These are phyloP conservation scores for Lentinula sp. DNA, from an alignment of 768 basidiomycete genomes.

Conservation along the genomic window DNA sequence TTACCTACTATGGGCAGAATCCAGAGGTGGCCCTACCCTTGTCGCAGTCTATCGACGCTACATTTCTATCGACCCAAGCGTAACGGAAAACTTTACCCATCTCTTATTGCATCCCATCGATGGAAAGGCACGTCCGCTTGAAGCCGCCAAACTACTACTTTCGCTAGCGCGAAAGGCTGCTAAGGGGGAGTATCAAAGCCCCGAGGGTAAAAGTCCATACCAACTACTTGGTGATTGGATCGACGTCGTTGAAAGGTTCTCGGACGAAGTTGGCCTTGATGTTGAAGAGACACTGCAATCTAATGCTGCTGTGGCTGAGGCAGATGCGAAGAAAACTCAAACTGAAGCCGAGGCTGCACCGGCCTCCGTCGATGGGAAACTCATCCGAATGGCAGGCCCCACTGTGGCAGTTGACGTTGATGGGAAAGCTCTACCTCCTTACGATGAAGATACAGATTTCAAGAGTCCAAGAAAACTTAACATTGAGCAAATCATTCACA, in stretches of 20 bases:
- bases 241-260: slow-evolving; percentile 81
- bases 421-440: slow-evolving; percentile 42
- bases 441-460: slow-evolving; percentile 85
- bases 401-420: slow-evolving; percentile 47
- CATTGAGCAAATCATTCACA: slow-evolving; percentile 77
- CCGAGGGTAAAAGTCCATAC: slow-evolving; percentile 93
- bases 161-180: slow-evolving; percentile 80
- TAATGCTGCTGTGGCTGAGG: slow-evolving; percentile 41
- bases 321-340: slow-evolving; percentile 25
- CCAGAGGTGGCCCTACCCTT: slow-evolving; percentile 69
- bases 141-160: slow-evolving; percentile 89
- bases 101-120: slow-evolving; percentile 60
- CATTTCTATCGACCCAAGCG: slow-evolving; percentile 70
- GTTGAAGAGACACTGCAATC: slow-evolving; percentile 65
- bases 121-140: slow-evolving; percentile 68
- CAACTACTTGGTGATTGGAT: slow-evolving; percentile 91
- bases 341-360: slow-evolving; percentile 22
- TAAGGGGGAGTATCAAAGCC: slow-evolving; percentile 75
- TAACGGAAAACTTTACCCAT: slow-evolving; percentile 74
- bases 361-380: slow-evolving; percentile 49
- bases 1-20: slow-evolving; percentile 90
- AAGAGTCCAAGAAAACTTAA: slow-evolving; percentile 65
- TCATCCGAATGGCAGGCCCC: slow-evolving; percentile 70
- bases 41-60: slow-evolving; percentile 87
- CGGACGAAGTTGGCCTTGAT: slow-evolving; percentile 90